Evolutionary conservation across 768 basidiomycete species (phyloP).

Genomic region (Coprinellus aureogranulatus): DNA sequence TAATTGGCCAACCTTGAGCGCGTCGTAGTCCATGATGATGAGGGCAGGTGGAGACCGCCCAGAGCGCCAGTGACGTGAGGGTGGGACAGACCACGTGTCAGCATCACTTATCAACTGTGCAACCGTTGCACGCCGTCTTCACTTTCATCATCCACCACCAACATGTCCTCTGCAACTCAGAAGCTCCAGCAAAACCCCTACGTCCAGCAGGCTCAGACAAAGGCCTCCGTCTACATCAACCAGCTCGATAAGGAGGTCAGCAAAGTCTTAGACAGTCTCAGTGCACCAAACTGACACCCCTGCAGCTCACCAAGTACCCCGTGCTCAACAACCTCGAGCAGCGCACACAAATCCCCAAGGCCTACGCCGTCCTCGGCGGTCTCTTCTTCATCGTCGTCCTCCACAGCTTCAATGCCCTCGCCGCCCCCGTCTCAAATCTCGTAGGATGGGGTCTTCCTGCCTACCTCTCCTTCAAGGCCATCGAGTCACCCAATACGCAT

Average conservation of each 20-base stretch:
- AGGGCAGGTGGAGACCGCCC: slow-evolving; percentile 20
- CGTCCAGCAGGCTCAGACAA: slow-evolving; percentile 79
- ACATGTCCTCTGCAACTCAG: slow-evolving; percentile 71
- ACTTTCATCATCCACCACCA: slow-evolving; percentile 26
- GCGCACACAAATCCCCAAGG: slow-evolving; percentile 90
- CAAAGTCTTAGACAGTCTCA: slow-evolving; percentile 10
- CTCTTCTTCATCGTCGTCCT: slow-evolving; percentile 64
- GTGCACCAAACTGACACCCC: slow-evolving; percentile 5
- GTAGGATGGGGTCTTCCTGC: slow-evolving; percentile 94
- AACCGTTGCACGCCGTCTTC: slow-evolving; percentile 20
- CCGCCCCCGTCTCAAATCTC: slow-evolving; percentile 88
- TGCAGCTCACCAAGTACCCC: slow-evolving; percentile 81
- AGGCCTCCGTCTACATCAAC: slow-evolving; percentile 74
- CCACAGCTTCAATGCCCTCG: slow-evolving; percentile 88
- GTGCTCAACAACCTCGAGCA: slow-evolving; percentile 81
- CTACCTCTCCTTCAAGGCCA: slow-evolving; percentile 91
- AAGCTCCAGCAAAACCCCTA: slow-evolving; percentile 87
- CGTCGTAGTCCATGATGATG: slow-evolving; percentile 55
- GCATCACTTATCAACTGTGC: slow-evolving; percentile 44
- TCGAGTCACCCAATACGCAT: slow-evolving; percentile 78
- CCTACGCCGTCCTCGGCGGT: slow-evolving; percentile 79
- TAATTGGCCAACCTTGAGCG: slow-evolving; percentile 45
- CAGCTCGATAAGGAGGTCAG: slow-evolving; percentile 97
- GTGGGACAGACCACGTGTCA: slow-evolving; percentile 65
- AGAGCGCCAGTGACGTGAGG: slow-evolving; percentile 17